A percentile compares a stretch with the other conserved stretches of the same genome.
Evolutionary conservation across 2,329 filamentous ascomycete species (phyloP).

Genomic region (Penicillium sp.): DNA sequence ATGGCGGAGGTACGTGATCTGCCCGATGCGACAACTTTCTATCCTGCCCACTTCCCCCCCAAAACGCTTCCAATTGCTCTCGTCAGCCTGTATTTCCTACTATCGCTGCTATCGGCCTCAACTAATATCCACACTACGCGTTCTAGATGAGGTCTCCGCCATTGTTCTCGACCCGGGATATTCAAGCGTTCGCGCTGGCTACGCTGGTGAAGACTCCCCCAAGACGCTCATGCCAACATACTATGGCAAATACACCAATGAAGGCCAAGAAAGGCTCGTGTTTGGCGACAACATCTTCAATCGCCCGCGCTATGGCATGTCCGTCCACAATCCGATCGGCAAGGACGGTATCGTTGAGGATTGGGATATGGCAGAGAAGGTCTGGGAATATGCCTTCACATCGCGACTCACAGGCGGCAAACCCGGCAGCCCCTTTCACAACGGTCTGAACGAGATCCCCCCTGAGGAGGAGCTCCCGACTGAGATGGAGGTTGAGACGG

Average conservation of each 20-base stretch:
- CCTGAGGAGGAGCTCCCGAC: slow-evolving; percentile 62
- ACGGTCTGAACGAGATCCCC: slow-evolving; percentile 74
- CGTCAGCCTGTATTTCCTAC: neutral
- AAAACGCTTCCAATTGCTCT: neutral
- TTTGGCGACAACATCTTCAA: slow-evolving; percentile 92
- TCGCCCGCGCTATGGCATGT: slow-evolving; percentile 73
- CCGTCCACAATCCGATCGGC: slow-evolving; percentile 91
- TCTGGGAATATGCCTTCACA: slow-evolving; percentile 93
- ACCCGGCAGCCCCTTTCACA: slow-evolving; percentile 70
- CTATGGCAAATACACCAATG: slow-evolving; percentile 69
- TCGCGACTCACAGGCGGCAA: slow-evolving; percentile 81
- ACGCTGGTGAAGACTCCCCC: slow-evolving; percentile 95
- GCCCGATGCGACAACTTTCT: slow-evolving; percentile 12
- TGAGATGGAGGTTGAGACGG: slow-evolving; percentile 64
- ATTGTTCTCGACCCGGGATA: slow-evolving; percentile 96
- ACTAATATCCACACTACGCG: slow-evolving; percentile 7
- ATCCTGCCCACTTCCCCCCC: neutral
- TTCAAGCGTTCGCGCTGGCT: slow-evolving; percentile 87
- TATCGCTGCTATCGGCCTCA: neutral
- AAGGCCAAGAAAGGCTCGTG: slow-evolving; percentile 61
- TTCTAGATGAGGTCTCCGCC: slow-evolving; percentile 89
- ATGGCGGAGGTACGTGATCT: slow-evolving; percentile 51
- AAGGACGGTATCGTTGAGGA: slow-evolving; percentile 90
- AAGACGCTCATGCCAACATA: slow-evolving; percentile 91
- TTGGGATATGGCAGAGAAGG: slow-evolving; percentile 85